These are phyloP conservation scores for Trapa bicornis DNA, from an alignment of 345 rosid species.

Conservation along the genomic window DNA sequence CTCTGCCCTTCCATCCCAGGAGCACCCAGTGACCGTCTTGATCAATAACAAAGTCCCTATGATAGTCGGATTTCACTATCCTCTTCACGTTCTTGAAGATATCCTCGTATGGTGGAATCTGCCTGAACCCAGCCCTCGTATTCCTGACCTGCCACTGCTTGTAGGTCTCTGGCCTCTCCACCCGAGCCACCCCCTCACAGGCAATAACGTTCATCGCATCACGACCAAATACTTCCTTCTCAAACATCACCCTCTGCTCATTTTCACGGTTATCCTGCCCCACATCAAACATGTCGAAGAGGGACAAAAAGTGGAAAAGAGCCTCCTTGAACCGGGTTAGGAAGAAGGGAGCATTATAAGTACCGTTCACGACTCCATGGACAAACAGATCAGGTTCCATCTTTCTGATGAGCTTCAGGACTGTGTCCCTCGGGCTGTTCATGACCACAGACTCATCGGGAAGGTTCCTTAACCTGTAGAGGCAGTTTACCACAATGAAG, in stretches of 20 bases:
- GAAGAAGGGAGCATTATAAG: conserved; percentile 14
- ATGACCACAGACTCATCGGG: conserved; percentile 31
- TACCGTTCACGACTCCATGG: neutral
- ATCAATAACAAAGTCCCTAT: conserved; percentile 33
- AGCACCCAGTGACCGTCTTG: conserved; percentile 36
- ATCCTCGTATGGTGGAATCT: conserved; percentile 21
- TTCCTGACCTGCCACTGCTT: conserved; percentile 42
- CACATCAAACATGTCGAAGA: conserved; percentile 19
- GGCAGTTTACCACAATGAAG: conserved; percentile 29
- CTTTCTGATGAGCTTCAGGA: conserved; percentile 23
- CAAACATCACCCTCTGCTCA: conserved; percentile 19
- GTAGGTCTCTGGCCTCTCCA: conserved; percentile 42
- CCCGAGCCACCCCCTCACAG: conserved; percentile 36
- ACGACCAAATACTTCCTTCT: conserved; percentile 23
- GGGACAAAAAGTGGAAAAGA: conserved; percentile 8
- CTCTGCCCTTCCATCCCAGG: conserved; percentile 50
- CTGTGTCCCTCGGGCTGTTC: conserved; percentile 28
- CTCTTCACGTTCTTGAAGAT: conserved; percentile 14
- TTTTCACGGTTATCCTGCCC: conserved; percentile 19
- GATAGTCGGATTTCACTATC: conserved; percentile 18
- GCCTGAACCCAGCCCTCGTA: conserved; percentile 36
- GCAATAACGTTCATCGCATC: conserved; percentile 32
- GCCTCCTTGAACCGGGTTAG: conserved; percentile 14
- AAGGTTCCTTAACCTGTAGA: conserved; percentile 18
- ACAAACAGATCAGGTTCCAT: conserved; percentile 17